Evolutionary conservation across 2,329 filamentous ascomycete species (phyloP).

Genomic region (Fusarium sterilihyphosum): DNA sequence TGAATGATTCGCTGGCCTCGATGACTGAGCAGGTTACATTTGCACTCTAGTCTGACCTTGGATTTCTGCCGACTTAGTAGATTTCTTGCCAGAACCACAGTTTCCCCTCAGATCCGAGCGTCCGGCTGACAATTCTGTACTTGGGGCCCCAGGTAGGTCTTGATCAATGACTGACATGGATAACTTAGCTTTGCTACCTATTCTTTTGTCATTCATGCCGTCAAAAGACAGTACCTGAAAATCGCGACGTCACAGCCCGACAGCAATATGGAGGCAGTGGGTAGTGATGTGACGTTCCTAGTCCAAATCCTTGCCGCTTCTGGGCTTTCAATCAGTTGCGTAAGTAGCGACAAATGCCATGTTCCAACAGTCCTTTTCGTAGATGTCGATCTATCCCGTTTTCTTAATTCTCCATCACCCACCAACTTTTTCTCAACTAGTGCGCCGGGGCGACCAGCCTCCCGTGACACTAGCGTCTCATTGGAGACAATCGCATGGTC

Average conservation of each 20-base stretch:
- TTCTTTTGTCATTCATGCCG: neutral
- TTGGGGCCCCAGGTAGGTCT: neutral
- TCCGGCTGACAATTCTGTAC: neutral
- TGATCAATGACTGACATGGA: neutral
- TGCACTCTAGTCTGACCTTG: neutral
- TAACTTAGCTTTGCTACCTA: neutral
- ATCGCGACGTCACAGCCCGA: neutral
- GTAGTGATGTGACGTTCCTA: slow-evolving; percentile 8
- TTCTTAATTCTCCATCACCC: slow-evolving; percentile 27
- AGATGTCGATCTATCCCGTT: slow-evolving; percentile 36
- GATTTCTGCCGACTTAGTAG: neutral
- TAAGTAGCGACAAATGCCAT: slow-evolving; percentile 17
- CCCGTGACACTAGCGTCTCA: slow-evolving; percentile 40
- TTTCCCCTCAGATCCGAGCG: neutral
- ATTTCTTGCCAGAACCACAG: neutral
- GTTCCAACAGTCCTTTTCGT: slow-evolving; percentile 14
- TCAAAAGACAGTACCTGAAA: neutral
- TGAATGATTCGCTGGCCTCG: neutral
- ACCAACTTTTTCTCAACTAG: slow-evolving; percentile 24
- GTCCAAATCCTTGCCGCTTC: neutral
- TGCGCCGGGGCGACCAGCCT: slow-evolving; percentile 37
- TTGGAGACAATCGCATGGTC: slow-evolving; percentile 26
- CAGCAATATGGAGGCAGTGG: neutral
- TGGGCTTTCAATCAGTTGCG: slow-evolving; percentile 1
- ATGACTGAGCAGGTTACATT: neutral